A percentile compares a stretch with the other conserved stretches of the same genome.
Evolutionary conservation across 768 basidiomycete species (phyloP).

Genomic region (Auricularia heimuer): DNA sequence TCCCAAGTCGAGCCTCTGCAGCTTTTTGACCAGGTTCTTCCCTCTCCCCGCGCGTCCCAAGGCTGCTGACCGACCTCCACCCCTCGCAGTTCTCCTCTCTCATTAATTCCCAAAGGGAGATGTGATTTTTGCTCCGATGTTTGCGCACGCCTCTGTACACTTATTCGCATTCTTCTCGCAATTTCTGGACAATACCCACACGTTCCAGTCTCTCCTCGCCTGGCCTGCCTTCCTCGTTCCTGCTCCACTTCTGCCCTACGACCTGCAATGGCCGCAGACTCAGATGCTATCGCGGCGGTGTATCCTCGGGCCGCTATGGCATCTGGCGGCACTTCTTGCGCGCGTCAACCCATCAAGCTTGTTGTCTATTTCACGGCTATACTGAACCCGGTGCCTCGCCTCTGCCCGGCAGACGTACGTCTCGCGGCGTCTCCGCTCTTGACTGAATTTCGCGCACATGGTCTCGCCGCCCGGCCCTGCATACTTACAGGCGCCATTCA

Average conservation of each 20-base stretch:
- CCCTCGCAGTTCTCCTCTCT: not conserved
- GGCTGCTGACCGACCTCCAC: not conserved
- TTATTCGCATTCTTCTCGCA: not conserved
- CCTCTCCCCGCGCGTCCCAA: not conserved
- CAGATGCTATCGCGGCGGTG: not conserved
- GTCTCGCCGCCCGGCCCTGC: no score
- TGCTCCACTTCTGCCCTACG: not conserved
- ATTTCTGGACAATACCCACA: not conserved
- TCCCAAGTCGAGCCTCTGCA: not conserved
- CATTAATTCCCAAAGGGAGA: not conserved
- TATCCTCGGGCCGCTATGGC: not conserved
- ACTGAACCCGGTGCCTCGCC: no score
- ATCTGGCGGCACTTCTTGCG: not conserved
- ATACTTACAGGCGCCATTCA: no score
- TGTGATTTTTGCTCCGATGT: not conserved
- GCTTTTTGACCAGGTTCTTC: not conserved
- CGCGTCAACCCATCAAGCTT: not conserved
- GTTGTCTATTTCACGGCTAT: not conserved
- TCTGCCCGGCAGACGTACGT: no score
- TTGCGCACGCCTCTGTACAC: not conserved
- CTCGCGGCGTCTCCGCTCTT: no score
- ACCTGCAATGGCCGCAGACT: not conserved
- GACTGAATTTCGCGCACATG: no score
- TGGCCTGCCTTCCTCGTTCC: not conserved
- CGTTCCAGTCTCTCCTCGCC: not conserved